These are phyloP conservation scores for Albatrellus sp. DNA, from an alignment of 1,284 basidiomycete species.

Conservation along the genomic window DNA sequence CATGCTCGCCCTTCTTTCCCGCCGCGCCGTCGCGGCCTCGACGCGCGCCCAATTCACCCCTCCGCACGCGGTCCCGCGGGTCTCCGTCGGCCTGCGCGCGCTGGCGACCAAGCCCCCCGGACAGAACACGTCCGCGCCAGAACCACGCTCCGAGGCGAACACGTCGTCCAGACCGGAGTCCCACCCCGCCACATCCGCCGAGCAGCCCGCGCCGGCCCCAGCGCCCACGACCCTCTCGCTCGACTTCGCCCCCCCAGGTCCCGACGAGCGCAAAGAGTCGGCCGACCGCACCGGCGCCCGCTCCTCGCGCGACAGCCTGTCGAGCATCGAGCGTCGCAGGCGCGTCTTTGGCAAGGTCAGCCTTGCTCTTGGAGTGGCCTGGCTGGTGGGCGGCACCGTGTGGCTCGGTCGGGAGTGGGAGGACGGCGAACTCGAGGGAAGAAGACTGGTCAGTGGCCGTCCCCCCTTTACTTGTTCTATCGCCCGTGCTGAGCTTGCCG, in stretches of 20 bases:
- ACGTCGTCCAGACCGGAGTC: too few relatives aligned
- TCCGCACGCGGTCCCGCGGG: too few relatives aligned
- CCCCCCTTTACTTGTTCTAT: background rate
- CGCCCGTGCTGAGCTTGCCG: constrained; percentile 9
- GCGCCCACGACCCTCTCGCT: constrained; percentile 1
- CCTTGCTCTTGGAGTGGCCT: constrained; percentile 32
- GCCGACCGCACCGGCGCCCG: constrained; percentile 44
- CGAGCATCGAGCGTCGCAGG: constrained; percentile 61
- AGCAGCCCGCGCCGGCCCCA: background rate
- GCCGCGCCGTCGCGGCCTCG: too few relatives aligned
- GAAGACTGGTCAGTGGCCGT: constrained; percentile 28
- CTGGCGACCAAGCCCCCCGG: too few relatives aligned
- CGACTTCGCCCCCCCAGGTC: constrained; percentile 11
- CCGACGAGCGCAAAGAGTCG: background rate
- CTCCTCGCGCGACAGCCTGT: constrained; percentile 59
- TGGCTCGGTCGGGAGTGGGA: constrained; percentile 22
- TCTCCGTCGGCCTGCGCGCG: too few relatives aligned
- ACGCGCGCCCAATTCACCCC: too few relatives aligned
- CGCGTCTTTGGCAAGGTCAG: constrained; percentile 39
- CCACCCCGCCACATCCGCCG: too few relatives aligned
- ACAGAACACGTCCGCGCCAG: too few relatives aligned
- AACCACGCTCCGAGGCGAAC: too few relatives aligned
- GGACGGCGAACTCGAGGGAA: constrained; percentile 21
- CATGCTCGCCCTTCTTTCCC: too few relatives aligned
- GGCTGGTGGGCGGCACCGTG: constrained; percentile 29